Conservation (phyloP, 2,329 filamentous ascomycete genomes). For the Colletotrichum sp. region DNA sequence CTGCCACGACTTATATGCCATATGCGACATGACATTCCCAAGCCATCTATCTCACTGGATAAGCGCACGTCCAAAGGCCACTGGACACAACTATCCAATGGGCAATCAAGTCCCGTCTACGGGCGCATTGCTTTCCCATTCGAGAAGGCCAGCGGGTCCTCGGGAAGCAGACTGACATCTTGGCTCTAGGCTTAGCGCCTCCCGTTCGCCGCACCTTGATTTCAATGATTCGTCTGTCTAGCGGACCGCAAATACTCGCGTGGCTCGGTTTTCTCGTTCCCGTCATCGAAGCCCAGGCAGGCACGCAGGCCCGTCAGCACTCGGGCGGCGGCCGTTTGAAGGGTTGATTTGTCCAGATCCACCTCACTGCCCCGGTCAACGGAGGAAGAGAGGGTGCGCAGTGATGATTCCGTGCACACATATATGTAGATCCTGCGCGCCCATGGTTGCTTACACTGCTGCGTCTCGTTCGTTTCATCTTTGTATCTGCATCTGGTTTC, state of each 20-base stretch:
- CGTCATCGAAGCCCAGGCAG: not conserved
- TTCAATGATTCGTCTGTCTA: not conserved
- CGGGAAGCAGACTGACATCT: constrained; percentile 1
- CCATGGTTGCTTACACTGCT: not conserved
- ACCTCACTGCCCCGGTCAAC: not conserved
- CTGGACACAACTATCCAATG: not conserved
- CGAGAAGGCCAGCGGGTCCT: constrained; percentile 7
- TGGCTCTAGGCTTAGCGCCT: constrained; percentile 10
- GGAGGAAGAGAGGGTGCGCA: not conserved
- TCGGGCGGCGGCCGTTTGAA: not conserved
- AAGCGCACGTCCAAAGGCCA: not conserved
- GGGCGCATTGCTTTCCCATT: constrained; percentile 11
- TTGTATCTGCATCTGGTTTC: not conserved
- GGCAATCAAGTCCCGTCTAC: not conserved
- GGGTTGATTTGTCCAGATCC: not conserved
- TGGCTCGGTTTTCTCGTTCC: constrained; percentile 1
- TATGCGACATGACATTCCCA: not conserved
- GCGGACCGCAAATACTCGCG: not conserved
- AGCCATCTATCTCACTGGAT: not conserved
- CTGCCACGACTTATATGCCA: not conserved
- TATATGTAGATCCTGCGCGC: not conserved
- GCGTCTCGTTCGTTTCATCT: not conserved
- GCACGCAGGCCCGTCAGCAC: not conserved
- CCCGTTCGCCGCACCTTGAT: not conserved
- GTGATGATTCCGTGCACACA: not conserved